These are phyloP conservation scores for Podaxis sp. DNA, from an alignment of 768 basidiomycete species.

Conservation along the genomic window DNA sequence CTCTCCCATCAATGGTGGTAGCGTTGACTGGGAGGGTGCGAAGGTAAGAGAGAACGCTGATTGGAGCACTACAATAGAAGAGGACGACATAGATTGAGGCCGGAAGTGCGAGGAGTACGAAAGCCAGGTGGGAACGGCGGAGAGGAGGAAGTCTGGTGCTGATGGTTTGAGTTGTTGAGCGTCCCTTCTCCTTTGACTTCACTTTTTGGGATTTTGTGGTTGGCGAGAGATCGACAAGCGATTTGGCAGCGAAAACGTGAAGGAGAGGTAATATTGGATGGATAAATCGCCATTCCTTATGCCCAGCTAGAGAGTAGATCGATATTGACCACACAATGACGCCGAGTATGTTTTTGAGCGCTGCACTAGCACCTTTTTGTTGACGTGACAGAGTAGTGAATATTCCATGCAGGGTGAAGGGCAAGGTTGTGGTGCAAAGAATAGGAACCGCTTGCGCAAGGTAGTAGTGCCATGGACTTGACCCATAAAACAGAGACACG, in stretches of 20 bases:
- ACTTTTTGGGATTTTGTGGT: neutral
- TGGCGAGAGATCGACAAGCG: conserved; percentile 49
- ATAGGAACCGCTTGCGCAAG: conserved; percentile 82
- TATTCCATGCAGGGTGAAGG: conserved; percentile 65
- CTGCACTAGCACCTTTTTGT: conserved; percentile 18
- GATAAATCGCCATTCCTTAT: conserved; percentile 98
- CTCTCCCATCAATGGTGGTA: conserved; percentile 25
- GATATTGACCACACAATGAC: conserved; percentile 56
- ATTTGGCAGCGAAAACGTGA: conserved; percentile 73
- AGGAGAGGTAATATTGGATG: conserved; percentile 87
- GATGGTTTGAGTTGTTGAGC: neutral
- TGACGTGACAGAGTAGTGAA: conserved; percentile 29
- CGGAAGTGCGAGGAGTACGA: conserved; percentile 55
- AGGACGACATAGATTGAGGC: conserved; percentile 65
- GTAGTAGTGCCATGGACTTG: conserved; percentile 86
- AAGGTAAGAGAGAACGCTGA: conserved; percentile 69
- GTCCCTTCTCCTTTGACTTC: conserved; percentile 2
- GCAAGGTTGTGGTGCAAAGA: conserved; percentile 66
- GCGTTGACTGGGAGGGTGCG: conserved; percentile 46
- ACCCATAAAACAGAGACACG: conserved; percentile 91
- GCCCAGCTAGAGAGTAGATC: conserved; percentile 76
- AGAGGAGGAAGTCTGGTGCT: conserved; percentile 24
- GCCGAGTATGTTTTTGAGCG: conserved; percentile 40
- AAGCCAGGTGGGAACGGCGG: conserved; percentile 27
- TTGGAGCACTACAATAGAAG: conserved; percentile 78